Base-by-base conservation (phyloP, 805 yeast species). In the Blastobotrys mokoenaii region DNA sequence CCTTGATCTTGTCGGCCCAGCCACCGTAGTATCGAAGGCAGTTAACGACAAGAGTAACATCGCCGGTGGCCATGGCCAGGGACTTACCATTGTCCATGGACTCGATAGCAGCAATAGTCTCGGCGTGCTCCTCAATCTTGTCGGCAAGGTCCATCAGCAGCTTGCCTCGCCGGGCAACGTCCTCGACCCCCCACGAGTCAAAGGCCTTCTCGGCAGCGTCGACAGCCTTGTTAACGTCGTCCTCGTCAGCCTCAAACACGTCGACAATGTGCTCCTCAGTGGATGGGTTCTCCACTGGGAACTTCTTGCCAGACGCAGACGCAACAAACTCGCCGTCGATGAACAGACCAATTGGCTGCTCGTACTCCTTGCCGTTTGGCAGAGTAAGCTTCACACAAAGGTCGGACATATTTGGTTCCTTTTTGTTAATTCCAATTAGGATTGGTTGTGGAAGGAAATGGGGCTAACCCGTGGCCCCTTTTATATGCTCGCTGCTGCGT, bases 71-170 rank as follows among this genome's bases (percentile, higher is more conserved):
- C 46, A 55, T 46, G 38, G 47, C 41, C 38, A 61, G 49, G 18
- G 95, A 79, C 70, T 89, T 89, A 67, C 97, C 97, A 62, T 88
- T 88, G 66, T 89, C 96, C 63, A 84, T 71, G 17, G 96, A 73
- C 67, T 89, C 97, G 58, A 89, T 84, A 39, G 79, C 70, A 17
- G 96, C 90, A 46, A 90, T 68, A 31, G 73, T 67, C 49, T 86
- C 95, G 45, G 75, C 71, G 61, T 89, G 72, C 56, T 75, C 72
- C 58, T 85, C 95, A 51, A 89, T 67, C 57, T 81, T 69, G 53
- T 84, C 90, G 37, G 96, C 95, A 50, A 89, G 73, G 63, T 77
- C 81, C 69, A 67, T 62, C 55, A 89, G 67, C 35, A 76, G 76
- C 48, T 65, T 68, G 45, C 82, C 82, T 60, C 96, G 79, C 47